Evolutionary conservation across 2,329 filamentous ascomycete genomes (phyloP), one percentile per base, ranked within the genome.

Genomic region (Colletotrichum gloeosporioides): DNA sequence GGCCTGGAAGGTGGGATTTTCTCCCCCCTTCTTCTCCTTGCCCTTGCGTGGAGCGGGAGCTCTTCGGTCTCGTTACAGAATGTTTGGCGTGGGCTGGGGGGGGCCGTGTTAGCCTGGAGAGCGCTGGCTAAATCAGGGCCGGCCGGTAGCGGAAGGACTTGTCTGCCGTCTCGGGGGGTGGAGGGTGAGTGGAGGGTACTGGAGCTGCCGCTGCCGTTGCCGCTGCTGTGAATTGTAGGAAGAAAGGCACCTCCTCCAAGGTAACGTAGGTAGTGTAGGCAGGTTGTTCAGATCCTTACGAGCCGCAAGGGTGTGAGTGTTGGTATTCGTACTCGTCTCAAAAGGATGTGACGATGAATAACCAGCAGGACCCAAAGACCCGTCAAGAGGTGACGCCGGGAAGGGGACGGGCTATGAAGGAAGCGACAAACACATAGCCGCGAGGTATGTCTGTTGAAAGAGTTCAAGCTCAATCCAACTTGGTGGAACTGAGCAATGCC

Each of bases 41-140:
- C 74, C 74, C 71, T 77, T 62, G 74, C 71, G 74, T 77, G 74
- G 74, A 77, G 74, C 71, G 74, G 65, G 74, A 75, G 71, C 71
- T 76, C 71, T 70, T 75, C 65, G 74, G 71, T 74, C 66, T 76
- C 74, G 74, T 75, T 75, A 71, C 71, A 76, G 71, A 76, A 76
- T 75, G 71, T 69, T 69, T 76, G 74, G 71, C 73, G 69, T 76
- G 63, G 69, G 69, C 73, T 73, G 72, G 68, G 72, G 63, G 63
- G 72, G 72, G 72, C 34, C 72, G 72, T 75, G 68, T 75, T 66
- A 75, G 73, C 73, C 69, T 75, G 73, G 62, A 61, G 65, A 53
- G 63, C 69, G 34, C 55, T 39, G 61, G 55, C 34, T 63, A 75
- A 71, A 66, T 34, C 64, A 61, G 59, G 71, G 71, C 64, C 32